phyloP scores from a whole-genome alignment of 1,284 basidiomycete species.

The Ustilago cynodontis region DNA sequence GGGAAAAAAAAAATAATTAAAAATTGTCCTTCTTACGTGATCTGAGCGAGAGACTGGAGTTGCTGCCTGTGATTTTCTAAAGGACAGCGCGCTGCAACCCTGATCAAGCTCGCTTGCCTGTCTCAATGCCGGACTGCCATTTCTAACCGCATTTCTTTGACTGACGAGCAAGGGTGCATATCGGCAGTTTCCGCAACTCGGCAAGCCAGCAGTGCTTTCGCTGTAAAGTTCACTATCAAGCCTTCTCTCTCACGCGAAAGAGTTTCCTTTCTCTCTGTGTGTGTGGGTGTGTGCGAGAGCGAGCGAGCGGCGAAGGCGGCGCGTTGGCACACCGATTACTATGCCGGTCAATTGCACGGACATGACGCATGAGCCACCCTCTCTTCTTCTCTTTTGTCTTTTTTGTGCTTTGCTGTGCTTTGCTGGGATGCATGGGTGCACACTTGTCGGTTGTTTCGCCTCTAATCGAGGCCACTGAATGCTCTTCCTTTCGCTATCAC shows the following conservation, averaged over 20 bases:
- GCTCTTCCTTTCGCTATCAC: too few relatives aligned
- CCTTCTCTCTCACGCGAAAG: background rate
- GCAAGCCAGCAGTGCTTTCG: background rate
- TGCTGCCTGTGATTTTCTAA: conserved; percentile 2
- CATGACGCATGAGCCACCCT: conserved; percentile 9
- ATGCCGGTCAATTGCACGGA: conserved; percentile 21
- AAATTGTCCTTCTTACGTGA: conserved; percentile 9
- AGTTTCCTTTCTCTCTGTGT: background rate
- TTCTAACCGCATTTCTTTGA: background rate
- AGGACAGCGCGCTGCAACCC: too few relatives aligned
- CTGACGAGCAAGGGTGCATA: too few relatives aligned
- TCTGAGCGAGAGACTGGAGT: background rate
- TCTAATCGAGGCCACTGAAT: too few relatives aligned
- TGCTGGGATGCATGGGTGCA: background rate
- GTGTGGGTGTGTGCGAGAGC: too few relatives aligned
- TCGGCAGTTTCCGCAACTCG: background rate
- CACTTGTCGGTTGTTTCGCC: background rate
- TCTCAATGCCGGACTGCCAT: background rate
- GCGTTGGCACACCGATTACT: background rate
- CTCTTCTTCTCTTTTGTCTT: background rate
- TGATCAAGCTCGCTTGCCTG: background rate
- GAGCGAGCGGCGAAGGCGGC: too few relatives aligned
- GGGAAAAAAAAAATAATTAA: too few relatives aligned
- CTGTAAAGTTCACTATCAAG: background rate
- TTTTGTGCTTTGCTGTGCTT: background rate